Evolutionary conservation across 371 early-diverging fungal genomes (phyloP).

Genomic region (Lichtheimia corymbifera): DNA sequence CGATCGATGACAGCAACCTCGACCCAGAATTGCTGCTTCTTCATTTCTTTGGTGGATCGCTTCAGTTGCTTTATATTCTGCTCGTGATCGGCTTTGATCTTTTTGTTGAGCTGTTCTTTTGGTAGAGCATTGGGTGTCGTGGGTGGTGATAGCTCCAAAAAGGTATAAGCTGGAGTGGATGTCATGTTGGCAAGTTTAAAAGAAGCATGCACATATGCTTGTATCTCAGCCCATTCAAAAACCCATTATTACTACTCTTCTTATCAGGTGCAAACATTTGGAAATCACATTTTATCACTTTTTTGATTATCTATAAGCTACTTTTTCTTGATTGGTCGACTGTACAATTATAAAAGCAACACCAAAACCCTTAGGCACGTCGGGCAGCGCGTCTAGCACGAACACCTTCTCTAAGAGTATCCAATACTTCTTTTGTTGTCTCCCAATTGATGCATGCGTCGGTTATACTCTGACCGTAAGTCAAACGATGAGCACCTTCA

Average conservation of each 20-base stretch:
- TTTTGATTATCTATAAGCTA: too few species aligned
- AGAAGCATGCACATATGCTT: too few species aligned
- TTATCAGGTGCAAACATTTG: too few species aligned
- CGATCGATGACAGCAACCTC: conserved; percentile 37
- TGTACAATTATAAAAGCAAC: conserved; percentile 1
- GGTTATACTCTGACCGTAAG: conserved; percentile 77
- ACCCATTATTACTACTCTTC: too few species aligned
- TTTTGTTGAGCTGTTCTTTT: too few species aligned
- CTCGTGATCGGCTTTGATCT: background rate
- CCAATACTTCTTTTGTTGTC: conserved; percentile 67
- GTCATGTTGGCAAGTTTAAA: too few species aligned
- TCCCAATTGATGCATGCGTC: conserved; percentile 85
- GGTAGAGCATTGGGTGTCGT: too few species aligned
- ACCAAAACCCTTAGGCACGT: conserved; percentile 1
- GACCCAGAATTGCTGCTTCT: conserved; percentile 36
- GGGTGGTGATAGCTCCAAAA: too few species aligned
- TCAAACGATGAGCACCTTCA: conserved; percentile 60
- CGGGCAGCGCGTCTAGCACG: conserved; percentile 58
- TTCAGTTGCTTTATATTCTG: conserved; percentile 13
- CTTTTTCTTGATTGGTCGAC: background rate
- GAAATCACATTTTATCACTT: too few species aligned
- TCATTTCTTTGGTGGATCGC: conserved; percentile 16
- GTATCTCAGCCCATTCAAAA: too few species aligned
- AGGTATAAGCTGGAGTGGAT: too few species aligned
- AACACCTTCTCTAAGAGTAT: conserved; percentile 67